Percentiles rank a stretch among this genome's conserved stretches.
Evolutionary conservation across 2,329 filamentous ascomycete genomes (phyloP).

Genomic region (Phialophora expanda): DNA sequence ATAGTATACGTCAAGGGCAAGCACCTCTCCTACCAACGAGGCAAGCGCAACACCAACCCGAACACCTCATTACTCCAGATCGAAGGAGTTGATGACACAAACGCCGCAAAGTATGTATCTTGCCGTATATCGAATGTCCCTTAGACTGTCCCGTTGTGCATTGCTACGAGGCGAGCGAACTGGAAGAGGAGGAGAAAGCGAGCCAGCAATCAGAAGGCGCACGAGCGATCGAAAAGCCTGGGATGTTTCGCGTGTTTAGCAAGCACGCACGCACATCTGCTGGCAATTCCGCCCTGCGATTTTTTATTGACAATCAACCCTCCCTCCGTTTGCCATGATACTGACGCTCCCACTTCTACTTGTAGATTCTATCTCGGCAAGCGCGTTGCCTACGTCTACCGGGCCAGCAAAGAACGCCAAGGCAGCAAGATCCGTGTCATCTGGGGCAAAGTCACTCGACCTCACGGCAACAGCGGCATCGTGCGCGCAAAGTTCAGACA

Average conservation of each 20-base stretch:
- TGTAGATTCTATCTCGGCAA: conserved; percentile 92
- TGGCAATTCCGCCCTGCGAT: neutral
- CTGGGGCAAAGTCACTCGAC: conserved; percentile 97
- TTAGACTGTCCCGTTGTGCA: neutral
- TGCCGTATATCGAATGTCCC: neutral
- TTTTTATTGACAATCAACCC: neutral
- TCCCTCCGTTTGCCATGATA: neutral
- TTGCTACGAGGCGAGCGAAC: neutral
- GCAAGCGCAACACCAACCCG: conserved; percentile 88
- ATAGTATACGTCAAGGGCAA: conserved; percentile 94
- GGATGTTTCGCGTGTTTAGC: neutral
- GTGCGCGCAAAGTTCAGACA: conserved; percentile 96
- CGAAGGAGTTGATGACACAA: conserved; percentile 91
- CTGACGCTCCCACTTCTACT: conserved; percentile 20
- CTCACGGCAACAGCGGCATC: conserved; percentile 97
- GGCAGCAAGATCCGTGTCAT: conserved; percentile 99
- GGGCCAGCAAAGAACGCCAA: conserved; percentile 89
- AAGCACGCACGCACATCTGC: neutral
- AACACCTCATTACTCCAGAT: conserved; percentile 96
- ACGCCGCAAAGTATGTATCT: conserved; percentile 77
- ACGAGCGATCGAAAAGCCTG: neutral
- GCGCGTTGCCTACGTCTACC: conserved; percentile 99
- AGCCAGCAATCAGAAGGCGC: neutral
- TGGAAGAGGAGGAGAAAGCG: neutral
- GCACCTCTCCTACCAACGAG: conserved; percentile 97